A percentile compares a stretch with the other conserved stretches of the same genome.
Evolutionary conservation across 2,329 filamentous ascomycete genomes (phyloP).

Genomic region (Neonectria ditissima): DNA sequence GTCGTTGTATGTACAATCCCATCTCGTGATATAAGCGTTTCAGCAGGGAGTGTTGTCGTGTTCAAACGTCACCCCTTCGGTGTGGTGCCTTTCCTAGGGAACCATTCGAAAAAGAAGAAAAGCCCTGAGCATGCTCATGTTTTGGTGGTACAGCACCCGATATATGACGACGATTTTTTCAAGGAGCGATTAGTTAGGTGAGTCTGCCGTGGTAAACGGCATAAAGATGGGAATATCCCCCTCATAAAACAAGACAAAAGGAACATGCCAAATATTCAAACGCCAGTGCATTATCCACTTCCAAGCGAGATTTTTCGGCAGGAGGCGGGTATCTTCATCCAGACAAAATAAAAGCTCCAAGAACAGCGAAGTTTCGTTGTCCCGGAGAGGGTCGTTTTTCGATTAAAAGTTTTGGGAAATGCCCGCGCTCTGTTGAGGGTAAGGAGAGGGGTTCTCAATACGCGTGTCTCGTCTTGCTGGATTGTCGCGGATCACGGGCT

Average conservation of each 20-base stretch:
- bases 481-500: slow-evolving; percentile 93
- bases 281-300: slow-evolving; percentile 42
- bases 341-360: slow-evolving; percentile 35
- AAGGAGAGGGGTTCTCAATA: slow-evolving; percentile 91
- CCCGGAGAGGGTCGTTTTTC: neutral
- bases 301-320: slow-evolving; percentile 44
- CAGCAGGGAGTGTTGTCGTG: slow-evolving; percentile 19
- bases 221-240: slow-evolving; percentile 17
- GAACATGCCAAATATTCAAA: slow-evolving; percentile 38
- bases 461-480: slow-evolving; percentile 91
- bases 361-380: slow-evolving; percentile 22
- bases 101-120: slow-evolving; percentile 23
- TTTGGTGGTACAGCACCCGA: slow-evolving; percentile 19
- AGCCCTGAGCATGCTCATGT: slow-evolving; percentile 5
- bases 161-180: slow-evolving; percentile 18
- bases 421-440: slow-evolving; percentile 91
- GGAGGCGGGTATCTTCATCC: slow-evolving; percentile 45
- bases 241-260: slow-evolving; percentile 23
- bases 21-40: slow-evolving; percentile 43
- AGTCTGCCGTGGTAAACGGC: slow-evolving; percentile 10
- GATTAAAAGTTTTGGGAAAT: slow-evolving; percentile 95
- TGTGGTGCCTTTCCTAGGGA: slow-evolving; percentile 15
- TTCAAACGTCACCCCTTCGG: slow-evolving; percentile 8
- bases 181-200: slow-evolving; percentile 29
- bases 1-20: slow-evolving; percentile 45